Conservation (phyloP, 2,329 filamentous ascomycete species). For the Fusarium scirpi region DNA sequence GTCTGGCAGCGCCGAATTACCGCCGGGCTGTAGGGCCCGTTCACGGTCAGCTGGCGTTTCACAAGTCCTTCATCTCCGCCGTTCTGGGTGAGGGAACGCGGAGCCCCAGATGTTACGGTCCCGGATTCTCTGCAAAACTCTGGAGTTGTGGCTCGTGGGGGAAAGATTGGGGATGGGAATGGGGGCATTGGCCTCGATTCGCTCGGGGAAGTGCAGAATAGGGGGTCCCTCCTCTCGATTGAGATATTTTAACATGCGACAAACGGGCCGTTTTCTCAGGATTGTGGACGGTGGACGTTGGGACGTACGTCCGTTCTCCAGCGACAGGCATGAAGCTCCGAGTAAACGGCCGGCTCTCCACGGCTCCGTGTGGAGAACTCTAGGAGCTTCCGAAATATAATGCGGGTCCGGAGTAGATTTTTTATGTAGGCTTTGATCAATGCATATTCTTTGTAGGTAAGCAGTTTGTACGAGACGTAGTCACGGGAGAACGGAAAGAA, state of each 20-base stretch:
- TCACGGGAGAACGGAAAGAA: slow-evolving; percentile 1
- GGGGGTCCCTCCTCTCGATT: slow-evolving; percentile 25
- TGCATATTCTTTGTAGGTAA: background rate
- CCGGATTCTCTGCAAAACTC: slow-evolving; percentile 14
- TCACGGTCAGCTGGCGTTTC: slow-evolving; percentile 34
- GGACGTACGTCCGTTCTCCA: slow-evolving; percentile 29
- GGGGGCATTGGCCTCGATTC: slow-evolving; percentile 9
- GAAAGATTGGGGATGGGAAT: background rate
- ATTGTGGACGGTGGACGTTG: slow-evolving; percentile 20
- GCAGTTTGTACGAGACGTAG: slow-evolving; percentile 2
- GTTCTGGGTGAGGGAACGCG: slow-evolving; percentile 8
- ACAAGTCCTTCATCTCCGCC: slow-evolving; percentile 31
- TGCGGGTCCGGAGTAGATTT: slow-evolving; percentile 30
- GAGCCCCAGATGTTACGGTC: slow-evolving; percentile 34
- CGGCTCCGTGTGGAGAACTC: slow-evolving; percentile 34
- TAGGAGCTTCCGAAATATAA: slow-evolving; percentile 34
- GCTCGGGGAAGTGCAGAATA: slow-evolving; percentile 22
- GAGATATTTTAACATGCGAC: slow-evolving; percentile 26
- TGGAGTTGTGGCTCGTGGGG: slow-evolving; percentile 33
- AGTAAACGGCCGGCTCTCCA: slow-evolving; percentile 45
- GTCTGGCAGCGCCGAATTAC: slow-evolving; percentile 34
- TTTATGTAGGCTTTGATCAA: slow-evolving; percentile 3
- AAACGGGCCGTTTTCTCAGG: slow-evolving; percentile 39
- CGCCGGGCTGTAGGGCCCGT: slow-evolving; percentile 31
- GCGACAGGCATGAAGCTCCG: slow-evolving; percentile 44